Evolutionary conservation across 1,284 basidiomycete species (phyloP).

Genomic region (Rugiboletus extremiorientalis): DNA sequence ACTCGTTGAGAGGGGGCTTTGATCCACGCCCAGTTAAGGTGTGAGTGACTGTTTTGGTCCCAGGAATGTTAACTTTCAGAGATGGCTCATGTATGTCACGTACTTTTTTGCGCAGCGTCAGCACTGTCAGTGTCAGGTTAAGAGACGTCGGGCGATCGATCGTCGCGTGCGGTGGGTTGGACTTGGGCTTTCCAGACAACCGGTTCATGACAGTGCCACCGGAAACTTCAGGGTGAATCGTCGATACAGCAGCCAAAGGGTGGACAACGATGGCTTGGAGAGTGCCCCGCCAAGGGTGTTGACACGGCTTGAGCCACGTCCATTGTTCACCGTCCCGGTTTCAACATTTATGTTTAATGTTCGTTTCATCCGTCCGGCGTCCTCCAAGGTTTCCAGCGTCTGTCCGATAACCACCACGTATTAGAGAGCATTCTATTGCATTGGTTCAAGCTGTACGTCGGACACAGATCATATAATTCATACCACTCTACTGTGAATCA

Average conservation of each 20-base stretch:
- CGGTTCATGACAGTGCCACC: constrained; percentile 45
- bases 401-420: too few species aligned
- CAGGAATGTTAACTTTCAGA: neutral
- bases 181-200: constrained; percentile 43
- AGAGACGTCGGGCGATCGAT: neutral
- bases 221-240: constrained; percentile 34
- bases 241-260: constrained; percentile 30
- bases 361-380: too few species aligned
- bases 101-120: constrained; percentile 11
- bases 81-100: constrained; percentile 38
- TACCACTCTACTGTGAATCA: too few species aligned
- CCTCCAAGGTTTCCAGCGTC: too few species aligned
- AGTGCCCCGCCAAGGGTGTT: constrained; percentile 21
- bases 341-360: constrained; percentile 77
- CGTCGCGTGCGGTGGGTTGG: constrained; percentile 16
- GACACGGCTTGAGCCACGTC: neutral
- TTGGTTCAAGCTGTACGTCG: too few species aligned
- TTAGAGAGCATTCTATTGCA: too few species aligned
- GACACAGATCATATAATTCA: too few species aligned
- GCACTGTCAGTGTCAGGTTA: constrained; percentile 11
- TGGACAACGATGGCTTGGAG: constrained; percentile 23
- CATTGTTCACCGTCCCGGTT: too few species aligned
- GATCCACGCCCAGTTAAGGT: constrained; percentile 4
- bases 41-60: too few species aligned
- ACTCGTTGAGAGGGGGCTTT: constrained; percentile 5